phyloP scores from a whole-genome alignment of 2,329 filamentous ascomycete genomes.

The Fusarium vanettenii region DNA sequence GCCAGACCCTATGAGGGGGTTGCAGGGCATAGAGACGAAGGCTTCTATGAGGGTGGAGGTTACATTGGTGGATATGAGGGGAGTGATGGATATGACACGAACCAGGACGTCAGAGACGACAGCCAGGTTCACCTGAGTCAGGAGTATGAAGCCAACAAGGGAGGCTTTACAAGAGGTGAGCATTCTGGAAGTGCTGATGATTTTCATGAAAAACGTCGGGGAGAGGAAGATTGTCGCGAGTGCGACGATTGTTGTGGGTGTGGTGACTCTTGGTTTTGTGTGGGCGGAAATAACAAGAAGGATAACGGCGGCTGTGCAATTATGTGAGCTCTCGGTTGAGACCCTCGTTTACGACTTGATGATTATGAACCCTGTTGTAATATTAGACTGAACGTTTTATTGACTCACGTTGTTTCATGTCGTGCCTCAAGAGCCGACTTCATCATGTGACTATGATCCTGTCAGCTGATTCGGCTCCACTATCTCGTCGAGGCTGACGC shows the following conservation, averaged over 20 bases:
- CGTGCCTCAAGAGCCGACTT: background rate
- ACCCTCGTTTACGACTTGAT: background rate
- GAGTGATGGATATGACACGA: slow-evolving; percentile 10
- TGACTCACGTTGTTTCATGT: background rate
- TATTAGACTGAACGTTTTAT: background rate
- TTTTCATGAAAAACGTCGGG: background rate
- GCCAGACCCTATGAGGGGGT: background rate
- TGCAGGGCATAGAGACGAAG: background rate
- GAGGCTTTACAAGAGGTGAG: background rate
- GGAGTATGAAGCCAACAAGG: background rate
- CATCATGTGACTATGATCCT: background rate
- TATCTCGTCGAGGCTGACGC: background rate
- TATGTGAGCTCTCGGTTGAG: background rate
- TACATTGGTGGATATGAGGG: background rate
- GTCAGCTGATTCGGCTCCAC: background rate
- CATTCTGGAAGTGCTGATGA: background rate
- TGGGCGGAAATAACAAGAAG: background rate
- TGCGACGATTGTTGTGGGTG: background rate
- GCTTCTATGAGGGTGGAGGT: background rate
- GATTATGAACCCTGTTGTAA: background rate
- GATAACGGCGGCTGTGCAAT: slow-evolving; percentile 15
- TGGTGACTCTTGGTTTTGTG: slow-evolving; percentile 1
- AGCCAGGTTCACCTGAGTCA: background rate
- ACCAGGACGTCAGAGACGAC: background rate
- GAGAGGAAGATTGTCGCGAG: background rate